Base-by-base conservation (phyloP, 2,329 filamentous ascomycete genomes). In the Cercospora sojina region DNA sequence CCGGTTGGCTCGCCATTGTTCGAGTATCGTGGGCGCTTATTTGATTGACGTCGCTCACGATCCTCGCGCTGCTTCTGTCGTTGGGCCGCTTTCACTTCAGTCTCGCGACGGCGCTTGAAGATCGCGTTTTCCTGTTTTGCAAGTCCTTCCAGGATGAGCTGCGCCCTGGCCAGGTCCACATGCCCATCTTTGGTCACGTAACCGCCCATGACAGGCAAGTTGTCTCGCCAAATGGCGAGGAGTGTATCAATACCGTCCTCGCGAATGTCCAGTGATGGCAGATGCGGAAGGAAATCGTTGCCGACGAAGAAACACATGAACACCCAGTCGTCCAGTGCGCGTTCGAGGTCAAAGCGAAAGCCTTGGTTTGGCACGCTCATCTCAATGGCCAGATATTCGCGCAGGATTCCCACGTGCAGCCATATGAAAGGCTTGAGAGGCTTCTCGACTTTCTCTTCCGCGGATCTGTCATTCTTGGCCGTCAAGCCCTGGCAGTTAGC, bases 251-350 rank as follows among this genome's bases (percentile, higher is more conserved):
- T 99, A 58, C 94, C 94, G 77, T 97, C 93, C 76, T 99, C 95
- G 67, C 95, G 88, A 77, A 99, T 98, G 78, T 98, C 95, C 66
- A 99, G 85, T 74, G 94, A 96, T n/a, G 95, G 95, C 66, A 99
- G 83, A 84, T 99, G 95, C 59, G 95, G 95, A 72, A 99, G 82
- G 81, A 99, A 99, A 82, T 99, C 96, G 79, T 99, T 99, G 72
- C 94, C 94, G 64, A 98, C 94, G 77, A 98, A 98, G 82, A 96
- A 98, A 81, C 94, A 98, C 88, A 98, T 95, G 79, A 98, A 98
- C 13, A 98, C 92, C 95, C 94, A 98, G 77, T 98, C 94, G 79
- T 98, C 95, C 66, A 98, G 87, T 27, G 93, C 93, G 71, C 95
- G 89, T 80, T 99, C 95, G 53, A 99, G 84, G 77, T 99, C 93